These are phyloP conservation scores for Fraxinus platypoda DNA, from an alignment of 305 asterid species.

Conservation along the genomic window DNA sequence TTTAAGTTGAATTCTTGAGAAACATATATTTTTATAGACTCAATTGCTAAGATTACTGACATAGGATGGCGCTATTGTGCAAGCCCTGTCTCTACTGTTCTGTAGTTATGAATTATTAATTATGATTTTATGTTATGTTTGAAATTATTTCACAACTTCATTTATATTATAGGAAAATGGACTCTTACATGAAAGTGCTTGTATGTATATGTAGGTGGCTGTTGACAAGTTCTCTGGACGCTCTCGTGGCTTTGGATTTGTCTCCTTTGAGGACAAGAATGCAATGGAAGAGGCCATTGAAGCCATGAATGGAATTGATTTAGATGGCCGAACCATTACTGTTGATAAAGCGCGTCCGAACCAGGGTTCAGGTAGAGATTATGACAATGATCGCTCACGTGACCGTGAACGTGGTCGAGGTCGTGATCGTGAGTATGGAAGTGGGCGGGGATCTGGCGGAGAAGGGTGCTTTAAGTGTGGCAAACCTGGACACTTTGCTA, in stretches of 20 bases:
- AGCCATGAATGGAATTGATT: slow-evolving; percentile 78
- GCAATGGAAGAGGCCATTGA: slow-evolving; percentile 86
- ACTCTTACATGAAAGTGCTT: background rate
- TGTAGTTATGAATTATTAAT: background rate
- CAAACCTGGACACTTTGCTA: slow-evolving; percentile 78
- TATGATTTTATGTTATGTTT: background rate
- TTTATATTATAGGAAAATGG: background rate
- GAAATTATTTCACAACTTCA: background rate
- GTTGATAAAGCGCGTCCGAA: slow-evolving; percentile 82
- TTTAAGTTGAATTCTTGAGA: background rate
- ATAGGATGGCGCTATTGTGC: background rate
- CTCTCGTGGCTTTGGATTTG: slow-evolving; percentile 88
- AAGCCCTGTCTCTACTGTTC: background rate
- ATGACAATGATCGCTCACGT: slow-evolving; percentile 48
- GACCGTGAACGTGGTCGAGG: slow-evolving; percentile 54
- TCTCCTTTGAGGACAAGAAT: slow-evolving; percentile 60
- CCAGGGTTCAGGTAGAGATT: slow-evolving; percentile 62
- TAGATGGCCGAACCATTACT: slow-evolving; percentile 74
- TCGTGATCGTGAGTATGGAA: slow-evolving; percentile 46
- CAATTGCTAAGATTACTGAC: background rate
- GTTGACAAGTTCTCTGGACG: slow-evolving; percentile 75
- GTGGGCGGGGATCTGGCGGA: slow-evolving; percentile 56
- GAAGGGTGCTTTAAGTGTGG: slow-evolving; percentile 85
- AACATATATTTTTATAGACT: background rate
- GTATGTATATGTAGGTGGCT: slow-evolving; percentile 47